Base-by-base conservation (phyloP, 108 stramenopile species). In the Schizochytrium sp. region DNA sequence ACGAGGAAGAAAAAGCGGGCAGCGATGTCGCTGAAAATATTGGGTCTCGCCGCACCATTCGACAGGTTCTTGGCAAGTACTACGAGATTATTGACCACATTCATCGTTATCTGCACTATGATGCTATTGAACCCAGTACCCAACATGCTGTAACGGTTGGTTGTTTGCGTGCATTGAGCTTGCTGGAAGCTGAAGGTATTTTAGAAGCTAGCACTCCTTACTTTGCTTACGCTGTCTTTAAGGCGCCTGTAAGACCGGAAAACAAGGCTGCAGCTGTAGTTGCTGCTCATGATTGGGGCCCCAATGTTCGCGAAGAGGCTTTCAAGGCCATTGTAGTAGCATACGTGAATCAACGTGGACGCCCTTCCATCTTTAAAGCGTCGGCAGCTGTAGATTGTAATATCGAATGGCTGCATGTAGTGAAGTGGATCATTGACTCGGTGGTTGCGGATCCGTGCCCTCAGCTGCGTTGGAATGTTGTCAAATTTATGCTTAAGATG, bases 61-160 rank as follows among this genome's bases (percentile, higher is more conserved):
- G 53, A 5, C 76, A 83, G 28, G 28, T 83, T 10, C 76, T 83
- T 38, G 76, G 76, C 53, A 49, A 55, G 2, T 83, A 55, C 55
- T 83, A 83, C 76, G 76, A 46, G 45, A 83, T 83, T 40, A 55
- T 83, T 50, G 76, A 83, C 76, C 76, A 83, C 47, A 83, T 83
- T 42, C 47, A 83, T 17, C 47, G 76, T 5, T 83, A 83, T 2
- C 19, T 83, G 76, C 76, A 83, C 53, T 83, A 83, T 42, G 76
- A 83, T 53, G 76, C 76, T 2, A 55, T 83, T 40, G 76, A 49
- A n/a, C 76, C 76, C 50, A 83, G 76, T 53, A 38, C 76, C 50
- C 47, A 83, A 38, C 76, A 83, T 83, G 53, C 55, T 40, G 53
- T 83, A n/a, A 83, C 76, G 15, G 76, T 83, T 10, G 76, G 76